Conservation (phyloP, 306 rosid genomes). For the Purshia tridentata region DNA sequence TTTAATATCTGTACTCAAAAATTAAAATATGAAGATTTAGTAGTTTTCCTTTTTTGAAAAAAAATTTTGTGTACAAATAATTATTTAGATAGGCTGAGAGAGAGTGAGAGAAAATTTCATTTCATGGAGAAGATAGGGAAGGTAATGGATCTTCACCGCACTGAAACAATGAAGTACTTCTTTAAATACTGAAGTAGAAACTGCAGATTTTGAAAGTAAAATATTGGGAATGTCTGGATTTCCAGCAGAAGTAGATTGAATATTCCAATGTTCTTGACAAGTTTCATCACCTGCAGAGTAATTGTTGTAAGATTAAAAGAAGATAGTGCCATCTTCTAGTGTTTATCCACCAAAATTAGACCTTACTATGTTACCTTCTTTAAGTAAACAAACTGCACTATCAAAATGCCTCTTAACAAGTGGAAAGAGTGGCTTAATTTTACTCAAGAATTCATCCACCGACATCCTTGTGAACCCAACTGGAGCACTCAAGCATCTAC, state of each 20-base stretch:
- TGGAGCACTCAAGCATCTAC: constrained; percentile 27
- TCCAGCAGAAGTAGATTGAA: constrained; percentile 32
- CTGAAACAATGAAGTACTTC: constrained; percentile 38
- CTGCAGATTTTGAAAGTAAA: constrained; percentile 29
- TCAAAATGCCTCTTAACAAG: constrained; percentile 32
- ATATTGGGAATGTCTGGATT: constrained; percentile 37
- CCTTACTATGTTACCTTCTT: constrained; percentile 22
- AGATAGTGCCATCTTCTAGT: neutral
- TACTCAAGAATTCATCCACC: constrained; percentile 21
- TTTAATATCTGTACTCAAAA: constrained; percentile 28
- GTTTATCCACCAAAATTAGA: neutral
- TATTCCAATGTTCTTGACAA: constrained; percentile 41
- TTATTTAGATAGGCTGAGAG: constrained; percentile 2
- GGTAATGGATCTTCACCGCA: constrained; percentile 22
- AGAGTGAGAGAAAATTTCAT: neutral
- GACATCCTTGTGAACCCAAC: constrained; percentile 34
- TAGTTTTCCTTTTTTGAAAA: neutral
- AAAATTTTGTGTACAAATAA: neutral
- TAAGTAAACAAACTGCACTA: constrained; percentile 22
- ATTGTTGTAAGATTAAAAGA: neutral
- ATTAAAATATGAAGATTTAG: neutral
- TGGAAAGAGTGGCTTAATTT: constrained; percentile 32
- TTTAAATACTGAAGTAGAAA: constrained; percentile 30
- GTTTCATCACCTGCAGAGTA: constrained; percentile 27
- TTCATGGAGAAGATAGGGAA: neutral